Conservation (phyloP, 164 flowering plant genomes). For the Stephania japonica region DNA sequence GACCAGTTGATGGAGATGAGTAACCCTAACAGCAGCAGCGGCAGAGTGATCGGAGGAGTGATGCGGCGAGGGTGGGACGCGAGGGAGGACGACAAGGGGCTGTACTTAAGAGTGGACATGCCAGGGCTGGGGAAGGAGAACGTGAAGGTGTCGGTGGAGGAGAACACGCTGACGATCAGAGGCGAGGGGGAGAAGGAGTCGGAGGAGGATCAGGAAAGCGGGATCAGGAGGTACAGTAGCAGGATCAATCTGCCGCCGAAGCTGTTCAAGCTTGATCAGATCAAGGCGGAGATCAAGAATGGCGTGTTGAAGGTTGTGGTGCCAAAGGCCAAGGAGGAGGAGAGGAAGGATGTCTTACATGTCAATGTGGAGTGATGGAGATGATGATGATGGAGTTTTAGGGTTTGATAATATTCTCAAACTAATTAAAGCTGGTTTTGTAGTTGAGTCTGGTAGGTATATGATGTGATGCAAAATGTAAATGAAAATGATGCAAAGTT, state of each 20-base stretch:
- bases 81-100: slow-evolving; percentile 48
- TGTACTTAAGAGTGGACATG: slow-evolving; percentile 58
- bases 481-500: too few relatives aligned
- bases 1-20: slow-evolving; percentile 58
- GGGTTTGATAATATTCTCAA: not conserved
- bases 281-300: slow-evolving; percentile 86
- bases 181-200: slow-evolving; percentile 44
- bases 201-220: slow-evolving; percentile 38
- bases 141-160: slow-evolving; percentile 58
- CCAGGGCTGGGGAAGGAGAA: slow-evolving; percentile 66
- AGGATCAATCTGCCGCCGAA: slow-evolving; percentile 50
- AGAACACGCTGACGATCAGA: slow-evolving; percentile 50
- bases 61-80: slow-evolving; percentile 62
- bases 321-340: slow-evolving; percentile 66
- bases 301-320: slow-evolving; percentile 61
- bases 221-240: slow-evolving; percentile 35
- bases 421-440: not conserved
- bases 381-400: not conserved
- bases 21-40: too few relatives aligned
- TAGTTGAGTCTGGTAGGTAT: not conserved
- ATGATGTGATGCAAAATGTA: too few relatives aligned
- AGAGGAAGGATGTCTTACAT: slow-evolving; percentile 47
- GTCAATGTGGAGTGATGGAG: slow-evolving; percentile 40
- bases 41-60: too few relatives aligned
- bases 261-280: slow-evolving; percentile 37